phyloP scores from a whole-genome alignment of 371 early-diverging fungal species.

The Circinella minor region DNA sequence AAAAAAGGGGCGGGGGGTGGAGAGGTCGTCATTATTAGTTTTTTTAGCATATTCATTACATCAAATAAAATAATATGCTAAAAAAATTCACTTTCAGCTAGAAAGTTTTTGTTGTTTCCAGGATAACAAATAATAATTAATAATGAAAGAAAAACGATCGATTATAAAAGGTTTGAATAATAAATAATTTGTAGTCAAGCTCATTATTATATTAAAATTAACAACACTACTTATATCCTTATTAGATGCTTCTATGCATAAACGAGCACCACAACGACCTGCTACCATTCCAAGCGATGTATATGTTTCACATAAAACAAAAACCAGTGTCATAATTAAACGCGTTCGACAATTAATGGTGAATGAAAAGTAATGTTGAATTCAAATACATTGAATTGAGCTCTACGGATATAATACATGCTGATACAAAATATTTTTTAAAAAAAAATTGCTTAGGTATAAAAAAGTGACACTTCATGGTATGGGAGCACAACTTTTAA shows the following conservation, averaged over 20 bases:
- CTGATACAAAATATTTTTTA: neutral
- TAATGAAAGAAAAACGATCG: slow-evolving; percentile 8
- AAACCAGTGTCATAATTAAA: slow-evolving; percentile 38
- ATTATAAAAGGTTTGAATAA: neutral
- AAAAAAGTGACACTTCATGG: slow-evolving; percentile 66
- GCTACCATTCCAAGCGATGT: slow-evolving; percentile 47
- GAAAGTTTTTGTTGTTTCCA: neutral
- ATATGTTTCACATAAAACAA: slow-evolving; percentile 59
- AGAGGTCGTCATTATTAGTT: too few species aligned
- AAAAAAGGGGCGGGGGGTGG: too few species aligned
- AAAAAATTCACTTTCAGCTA: neutral
- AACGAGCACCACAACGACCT: slow-evolving; percentile 18
- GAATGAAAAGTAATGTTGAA: slow-evolving; percentile 37
- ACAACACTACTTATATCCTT: neutral
- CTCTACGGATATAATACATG: neutral
- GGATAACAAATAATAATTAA: neutral
- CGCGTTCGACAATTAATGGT: slow-evolving; percentile 54
- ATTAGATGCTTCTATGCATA: neutral
- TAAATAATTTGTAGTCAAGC: neutral
- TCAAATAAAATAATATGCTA: too few species aligned
- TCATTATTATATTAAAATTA: too few species aligned
- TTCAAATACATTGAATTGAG: too few species aligned
- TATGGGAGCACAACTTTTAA: slow-evolving; percentile 69
- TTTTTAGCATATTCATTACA: too few species aligned
- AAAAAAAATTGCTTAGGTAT: slow-evolving; percentile 25